Percentiles rank a stretch among this genome's conserved stretches.
These are phyloP conservation scores for Articulospora tetracladia DNA, from an alignment of 495 filamentous ascomycete genomes.

Conservation along the genomic window DNA sequence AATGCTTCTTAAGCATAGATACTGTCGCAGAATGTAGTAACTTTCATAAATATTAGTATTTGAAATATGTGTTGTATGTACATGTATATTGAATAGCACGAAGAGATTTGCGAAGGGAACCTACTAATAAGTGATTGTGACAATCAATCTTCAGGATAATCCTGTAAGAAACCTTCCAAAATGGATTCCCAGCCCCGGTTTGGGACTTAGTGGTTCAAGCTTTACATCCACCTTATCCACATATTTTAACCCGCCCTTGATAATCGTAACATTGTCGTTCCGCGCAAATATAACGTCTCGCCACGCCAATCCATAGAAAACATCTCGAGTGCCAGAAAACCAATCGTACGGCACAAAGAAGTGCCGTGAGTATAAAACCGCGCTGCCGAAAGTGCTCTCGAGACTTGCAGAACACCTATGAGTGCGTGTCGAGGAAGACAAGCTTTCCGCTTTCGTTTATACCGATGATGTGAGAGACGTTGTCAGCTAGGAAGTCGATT, in stretches of 20 bases:
- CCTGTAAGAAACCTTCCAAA: background rate
- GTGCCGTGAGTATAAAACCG: constrained; percentile 12
- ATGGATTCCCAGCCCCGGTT: background rate
- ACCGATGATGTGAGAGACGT: constrained; percentile 24
- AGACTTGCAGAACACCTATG: constrained; percentile 29
- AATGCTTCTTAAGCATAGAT: too few relatives aligned
- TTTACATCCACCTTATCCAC: constrained; percentile 11
- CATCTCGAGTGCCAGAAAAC: constrained; percentile 20
- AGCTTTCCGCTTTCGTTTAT: constrained; percentile 20
- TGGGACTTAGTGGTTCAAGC: background rate
- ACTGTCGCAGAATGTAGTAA: too few relatives aligned
- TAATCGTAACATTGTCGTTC: constrained; percentile 18
- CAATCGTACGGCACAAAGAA: constrained; percentile 29
- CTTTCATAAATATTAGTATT: too few relatives aligned
- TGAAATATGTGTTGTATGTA: too few relatives aligned
- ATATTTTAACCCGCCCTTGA: constrained; percentile 19
- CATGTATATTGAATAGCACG: too few relatives aligned
- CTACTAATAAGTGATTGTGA: background rate
- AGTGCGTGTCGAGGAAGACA: constrained; percentile 27
- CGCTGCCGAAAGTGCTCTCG: background rate
- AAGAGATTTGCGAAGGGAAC: background rate
- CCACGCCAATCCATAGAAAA: constrained; percentile 10
- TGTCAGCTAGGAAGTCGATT: constrained; percentile 12
- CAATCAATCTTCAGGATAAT: background rate
- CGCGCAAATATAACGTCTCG: constrained; percentile 22